Conservation (phyloP, 1,139 yeast genomes). For the Lodderomyces parapsilosis region DNA sequence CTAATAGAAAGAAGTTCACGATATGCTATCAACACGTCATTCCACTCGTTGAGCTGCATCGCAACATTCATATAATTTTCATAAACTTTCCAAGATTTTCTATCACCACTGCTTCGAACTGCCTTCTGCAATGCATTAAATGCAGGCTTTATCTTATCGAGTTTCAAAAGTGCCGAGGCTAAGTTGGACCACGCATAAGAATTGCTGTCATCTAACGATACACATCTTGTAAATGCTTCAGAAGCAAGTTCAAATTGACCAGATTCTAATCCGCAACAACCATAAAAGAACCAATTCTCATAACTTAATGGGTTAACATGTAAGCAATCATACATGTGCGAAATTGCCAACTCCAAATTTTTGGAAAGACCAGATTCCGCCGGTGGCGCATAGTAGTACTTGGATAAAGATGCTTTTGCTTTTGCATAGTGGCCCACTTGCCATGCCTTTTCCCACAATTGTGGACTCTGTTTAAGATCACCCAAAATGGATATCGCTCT, state of each 20-base stretch:
- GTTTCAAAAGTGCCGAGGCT: constrained; percentile 71
- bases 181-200: constrained; percentile 93
- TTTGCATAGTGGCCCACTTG: constrained; percentile 75
- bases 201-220: constrained; percentile 78
- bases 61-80: constrained; percentile 86
- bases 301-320: constrained; percentile 72
- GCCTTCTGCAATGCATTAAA: constrained; percentile 83
- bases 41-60: constrained; percentile 79
- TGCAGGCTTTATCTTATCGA: constrained; percentile 71
- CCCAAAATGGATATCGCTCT: constrained; percentile 85
- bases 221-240: constrained; percentile 91
- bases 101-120: constrained; percentile 61
- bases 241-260: constrained; percentile 76
- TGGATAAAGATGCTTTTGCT: constrained; percentile 83
- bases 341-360: constrained; percentile 56
- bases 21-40: constrained; percentile 76
- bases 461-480: constrained; percentile 77
- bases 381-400: constrained; percentile 70
- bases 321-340: constrained; percentile 73
- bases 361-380: constrained; percentile 48
- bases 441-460: constrained; percentile 87
- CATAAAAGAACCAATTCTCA: constrained; percentile 91
- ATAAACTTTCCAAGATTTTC: constrained; percentile 85
- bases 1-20: constrained; percentile 55
- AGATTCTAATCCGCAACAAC: constrained; percentile 83